These are phyloP conservation scores for Tolypocladium capitatum DNA, from an alignment of 2,329 filamentous ascomycete genomes.

Conservation along the genomic window DNA sequence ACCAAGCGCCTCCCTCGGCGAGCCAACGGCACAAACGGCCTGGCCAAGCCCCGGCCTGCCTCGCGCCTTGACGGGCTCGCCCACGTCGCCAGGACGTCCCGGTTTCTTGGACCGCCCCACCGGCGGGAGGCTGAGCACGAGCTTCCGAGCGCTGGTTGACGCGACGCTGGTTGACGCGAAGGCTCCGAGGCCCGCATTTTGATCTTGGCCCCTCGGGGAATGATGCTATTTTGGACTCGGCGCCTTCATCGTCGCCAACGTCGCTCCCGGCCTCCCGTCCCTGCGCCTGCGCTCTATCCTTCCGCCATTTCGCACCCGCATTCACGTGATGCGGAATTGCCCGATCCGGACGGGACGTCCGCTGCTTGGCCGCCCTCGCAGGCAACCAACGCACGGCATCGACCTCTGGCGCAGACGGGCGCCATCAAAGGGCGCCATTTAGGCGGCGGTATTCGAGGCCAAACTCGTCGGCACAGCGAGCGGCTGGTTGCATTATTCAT, in stretches of 20 bases:
- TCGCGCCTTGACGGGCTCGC: too few relatives aligned
- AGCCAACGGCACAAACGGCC: too few relatives aligned
- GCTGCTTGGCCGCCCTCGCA: too few relatives aligned
- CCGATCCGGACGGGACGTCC: background rate
- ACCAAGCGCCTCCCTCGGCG: too few relatives aligned
- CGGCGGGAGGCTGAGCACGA: background rate
- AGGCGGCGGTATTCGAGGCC: background rate
- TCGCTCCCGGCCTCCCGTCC: background rate
- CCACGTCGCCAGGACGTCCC: background rate
- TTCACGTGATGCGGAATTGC: background rate
- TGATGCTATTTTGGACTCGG: background rate
- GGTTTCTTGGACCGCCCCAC: background rate
- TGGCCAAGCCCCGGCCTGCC: too few relatives aligned
- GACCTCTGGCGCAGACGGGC: background rate
- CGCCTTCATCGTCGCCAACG: background rate
- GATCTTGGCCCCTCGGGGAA: too few relatives aligned
- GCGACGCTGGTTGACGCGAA: too few relatives aligned
- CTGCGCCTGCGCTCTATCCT: background rate
- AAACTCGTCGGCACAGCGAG: background rate
- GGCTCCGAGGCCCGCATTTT: background rate
- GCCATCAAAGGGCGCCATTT: background rate
- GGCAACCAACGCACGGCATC: too few relatives aligned
- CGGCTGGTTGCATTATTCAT: background rate
- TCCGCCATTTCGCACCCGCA: background rate
- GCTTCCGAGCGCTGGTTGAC: background rate